phyloP scores from a whole-genome alignment of 2,329 filamentous ascomycete species.

The Neopestalotiopsis sp. region DNA sequence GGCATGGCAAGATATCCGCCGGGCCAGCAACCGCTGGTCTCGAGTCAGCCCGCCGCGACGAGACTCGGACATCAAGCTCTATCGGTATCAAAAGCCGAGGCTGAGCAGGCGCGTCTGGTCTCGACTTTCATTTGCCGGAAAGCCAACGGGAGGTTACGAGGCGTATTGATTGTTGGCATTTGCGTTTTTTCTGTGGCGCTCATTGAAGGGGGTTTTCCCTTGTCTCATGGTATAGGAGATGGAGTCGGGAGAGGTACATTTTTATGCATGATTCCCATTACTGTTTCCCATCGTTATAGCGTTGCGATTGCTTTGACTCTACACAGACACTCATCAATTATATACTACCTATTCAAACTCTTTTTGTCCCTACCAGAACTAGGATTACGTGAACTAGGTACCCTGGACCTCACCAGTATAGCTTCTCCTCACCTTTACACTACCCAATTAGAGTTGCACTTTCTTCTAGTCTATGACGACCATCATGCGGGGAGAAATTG shows the following conservation, averaged over 20 bases:
- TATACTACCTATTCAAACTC: not conserved
- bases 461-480: too few species aligned
- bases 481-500: too few species aligned
- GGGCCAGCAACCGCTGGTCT: constrained; percentile 11
- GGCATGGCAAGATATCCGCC: constrained; percentile 9
- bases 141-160: not conserved
- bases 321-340: not conserved
- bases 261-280: not conserved
- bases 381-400: too few species aligned
- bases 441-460: too few species aligned
- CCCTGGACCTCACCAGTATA: too few species aligned
- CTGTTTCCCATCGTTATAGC: not conserved
- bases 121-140: not conserved
- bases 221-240: not conserved
- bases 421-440: too few species aligned
- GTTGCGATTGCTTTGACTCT: not conserved
- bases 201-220: not conserved
- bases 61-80: not conserved
- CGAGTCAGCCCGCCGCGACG: not conserved
- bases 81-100: constrained; percentile 2
- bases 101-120: constrained; percentile 5
- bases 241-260: not conserved
- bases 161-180: not conserved
- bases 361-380: too few species aligned
- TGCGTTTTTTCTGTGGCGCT: not conserved